Conservation (phyloP, 1,284 basidiomycete species). For the Agroathelia rolfsii region DNA sequence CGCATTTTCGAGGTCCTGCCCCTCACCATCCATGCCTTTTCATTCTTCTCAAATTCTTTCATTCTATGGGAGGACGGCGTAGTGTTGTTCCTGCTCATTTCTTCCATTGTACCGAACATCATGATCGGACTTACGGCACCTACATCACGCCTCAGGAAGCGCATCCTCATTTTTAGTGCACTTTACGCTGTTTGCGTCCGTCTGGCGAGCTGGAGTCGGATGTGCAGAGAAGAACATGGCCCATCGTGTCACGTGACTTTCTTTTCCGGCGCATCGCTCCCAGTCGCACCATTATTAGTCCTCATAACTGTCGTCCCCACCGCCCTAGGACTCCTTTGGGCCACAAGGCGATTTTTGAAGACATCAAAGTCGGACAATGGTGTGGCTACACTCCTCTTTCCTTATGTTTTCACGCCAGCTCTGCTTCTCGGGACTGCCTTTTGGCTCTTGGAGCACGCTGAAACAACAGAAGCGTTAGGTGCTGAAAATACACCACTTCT, state of each 20-base stretch:
- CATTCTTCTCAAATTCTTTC: conserved; percentile 88
- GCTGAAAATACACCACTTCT: conserved; percentile 31
- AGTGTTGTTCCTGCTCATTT: conserved; percentile 63
- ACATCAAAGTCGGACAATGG: conserved; percentile 71
- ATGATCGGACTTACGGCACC: conserved; percentile 58
- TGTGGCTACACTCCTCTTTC: conserved; percentile 55
- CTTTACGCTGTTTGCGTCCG: conserved; percentile 66
- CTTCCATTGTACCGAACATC: conserved; percentile 50
- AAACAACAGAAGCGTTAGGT: conserved; percentile 40
- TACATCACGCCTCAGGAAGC: conserved; percentile 56
- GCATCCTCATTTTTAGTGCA: conserved; percentile 64
- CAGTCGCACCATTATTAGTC: conserved; percentile 50
- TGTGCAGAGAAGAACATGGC: conserved; percentile 93
- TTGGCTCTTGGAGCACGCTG: conserved; percentile 78
- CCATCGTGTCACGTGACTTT: conserved; percentile 84
- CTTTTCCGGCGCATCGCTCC: conserved; percentile 62
- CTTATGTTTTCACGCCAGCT: conserved; percentile 44
- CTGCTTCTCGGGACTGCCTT: conserved; percentile 51
- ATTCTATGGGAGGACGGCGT: conserved; percentile 92
- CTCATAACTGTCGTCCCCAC: conserved; percentile 43
- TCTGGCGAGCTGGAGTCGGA: conserved; percentile 65
- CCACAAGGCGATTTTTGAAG: conserved; percentile 48
- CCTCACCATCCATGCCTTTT: conserved; percentile 57
- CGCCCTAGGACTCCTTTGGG: conserved; percentile 48
- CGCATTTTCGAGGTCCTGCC: conserved; percentile 38